A percentile compares a stretch with the other conserved stretches of the same genome.
Evolutionary conservation across 2,329 filamentous ascomycete species (phyloP).

Genomic region (Neobulgaria alba): DNA sequence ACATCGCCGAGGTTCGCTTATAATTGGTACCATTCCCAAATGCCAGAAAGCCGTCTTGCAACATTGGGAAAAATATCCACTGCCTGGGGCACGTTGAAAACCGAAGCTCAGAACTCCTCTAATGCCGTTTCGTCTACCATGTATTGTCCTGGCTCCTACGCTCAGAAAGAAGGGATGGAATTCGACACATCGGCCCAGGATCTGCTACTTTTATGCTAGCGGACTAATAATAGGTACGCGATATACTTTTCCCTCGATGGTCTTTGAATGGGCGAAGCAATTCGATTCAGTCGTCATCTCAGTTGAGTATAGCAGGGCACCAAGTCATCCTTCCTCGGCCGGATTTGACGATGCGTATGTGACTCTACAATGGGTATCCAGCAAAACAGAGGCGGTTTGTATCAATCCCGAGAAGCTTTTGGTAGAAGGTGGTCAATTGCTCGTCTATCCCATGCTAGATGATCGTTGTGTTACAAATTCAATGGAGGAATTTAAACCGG

Average conservation of each 20-base stretch:
- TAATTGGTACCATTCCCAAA: too few species aligned
- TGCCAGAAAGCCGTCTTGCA: constrained; percentile 33
- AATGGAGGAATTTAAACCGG: constrained; percentile 24
- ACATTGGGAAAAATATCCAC: constrained; percentile 35
- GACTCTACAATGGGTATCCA: constrained; percentile 34
- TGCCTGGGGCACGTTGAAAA: constrained; percentile 34
- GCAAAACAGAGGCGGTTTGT: constrained; percentile 29
- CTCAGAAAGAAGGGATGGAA: too few species aligned
- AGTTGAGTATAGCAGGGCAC: constrained; percentile 44
- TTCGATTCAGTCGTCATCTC: constrained; percentile 40
- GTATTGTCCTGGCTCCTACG: too few species aligned
- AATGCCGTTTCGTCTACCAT: constrained; percentile 45
- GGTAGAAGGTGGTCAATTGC: constrained; percentile 41
- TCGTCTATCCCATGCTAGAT: constrained; percentile 36
- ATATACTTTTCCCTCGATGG: constrained; percentile 25
- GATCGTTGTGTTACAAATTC: constrained; percentile 29
- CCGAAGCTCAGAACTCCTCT: constrained; percentile 23
- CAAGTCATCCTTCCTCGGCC: constrained; percentile 46
- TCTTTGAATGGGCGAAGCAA: constrained; percentile 40
- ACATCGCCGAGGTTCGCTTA: too few species aligned
- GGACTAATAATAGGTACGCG: constrained; percentile 27
- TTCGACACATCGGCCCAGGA: too few species aligned
- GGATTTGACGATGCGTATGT: constrained; percentile 44
- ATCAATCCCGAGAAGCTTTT: constrained; percentile 41
- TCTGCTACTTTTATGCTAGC: constrained; percentile 44